A percentile compares a stretch with the other conserved stretches of the same genome.
phyloP scores from a whole-genome alignment of 176 grass and related monocot genomes.

The Oryza rufipogon region DNA sequence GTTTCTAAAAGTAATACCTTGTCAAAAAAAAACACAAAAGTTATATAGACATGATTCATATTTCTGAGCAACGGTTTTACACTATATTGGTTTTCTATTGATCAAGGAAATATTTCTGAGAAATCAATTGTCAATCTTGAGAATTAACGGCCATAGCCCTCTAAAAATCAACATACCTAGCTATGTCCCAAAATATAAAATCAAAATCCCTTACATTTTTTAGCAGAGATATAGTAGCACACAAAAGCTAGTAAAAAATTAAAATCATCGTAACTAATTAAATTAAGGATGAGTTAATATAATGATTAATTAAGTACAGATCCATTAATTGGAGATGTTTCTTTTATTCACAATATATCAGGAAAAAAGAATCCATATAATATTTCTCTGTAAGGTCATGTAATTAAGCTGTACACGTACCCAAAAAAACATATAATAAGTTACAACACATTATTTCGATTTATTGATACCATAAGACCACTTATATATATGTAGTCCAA shows the following conservation, averaged over 20 bases:
- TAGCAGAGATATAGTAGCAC: not conserved
- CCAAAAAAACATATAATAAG: conserved; percentile 16
- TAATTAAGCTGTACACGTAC: not conserved
- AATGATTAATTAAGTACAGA: too few species aligned
- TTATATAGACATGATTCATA: too few species aligned
- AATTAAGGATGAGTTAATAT: not conserved
- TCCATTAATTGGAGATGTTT: not conserved
- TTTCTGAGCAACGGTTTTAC: too few species aligned
- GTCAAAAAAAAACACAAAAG: too few species aligned
- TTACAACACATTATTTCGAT: conserved; percentile 38
- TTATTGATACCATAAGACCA: conserved; percentile 41
- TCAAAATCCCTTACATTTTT: too few species aligned
- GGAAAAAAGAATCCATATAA: conserved; percentile 26
- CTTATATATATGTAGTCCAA: conserved; percentile 12
- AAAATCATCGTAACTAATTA: not conserved
- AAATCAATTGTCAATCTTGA: too few species aligned
- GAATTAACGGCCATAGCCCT: not conserved
- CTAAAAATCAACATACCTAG: not conserved
- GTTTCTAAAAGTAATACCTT: not conserved
- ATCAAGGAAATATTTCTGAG: too few species aligned
- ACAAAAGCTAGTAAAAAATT: not conserved
- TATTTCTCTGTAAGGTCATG: not conserved
- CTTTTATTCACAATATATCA: not conserved
- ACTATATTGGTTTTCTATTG: too few species aligned
- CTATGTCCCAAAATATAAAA: too few species aligned